These are phyloP conservation scores for Teratosphaeriaceae sp. DNA, from an alignment of 2,329 filamentous ascomycete species.

Conservation along the genomic window DNA sequence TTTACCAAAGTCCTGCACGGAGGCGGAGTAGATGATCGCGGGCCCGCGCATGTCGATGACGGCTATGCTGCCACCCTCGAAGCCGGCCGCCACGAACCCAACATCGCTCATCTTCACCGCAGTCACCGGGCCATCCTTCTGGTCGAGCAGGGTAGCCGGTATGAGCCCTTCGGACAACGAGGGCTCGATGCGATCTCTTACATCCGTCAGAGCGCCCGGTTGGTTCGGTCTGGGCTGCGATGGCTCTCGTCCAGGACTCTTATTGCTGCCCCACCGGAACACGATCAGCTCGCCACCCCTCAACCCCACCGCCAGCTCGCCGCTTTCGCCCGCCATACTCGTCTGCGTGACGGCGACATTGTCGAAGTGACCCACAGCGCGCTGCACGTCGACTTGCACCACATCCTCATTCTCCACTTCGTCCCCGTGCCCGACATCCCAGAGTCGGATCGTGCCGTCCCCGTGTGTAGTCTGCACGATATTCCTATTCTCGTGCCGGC, in stretches of 20 bases:
- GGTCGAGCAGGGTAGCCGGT: conserved; percentile 73
- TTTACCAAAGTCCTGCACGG: conserved; percentile 67
- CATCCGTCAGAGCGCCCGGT: conserved; percentile 57
- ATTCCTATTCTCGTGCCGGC: conserved; percentile 75
- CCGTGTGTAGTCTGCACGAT: conserved; percentile 82
- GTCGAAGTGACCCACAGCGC: conserved; percentile 72
- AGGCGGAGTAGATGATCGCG: conserved; percentile 69
- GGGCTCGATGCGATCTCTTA: conserved; percentile 65
- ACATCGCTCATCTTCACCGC: conserved; percentile 82
- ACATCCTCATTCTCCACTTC: conserved; percentile 81
- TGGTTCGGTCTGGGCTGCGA: conserved; percentile 42
- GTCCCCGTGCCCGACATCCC: conserved; percentile 87
- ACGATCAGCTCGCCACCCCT: conserved; percentile 76
- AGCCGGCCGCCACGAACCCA: conserved; percentile 83
- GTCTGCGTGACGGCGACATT: conserved; percentile 72
- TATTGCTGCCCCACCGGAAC: conserved; percentile 83
- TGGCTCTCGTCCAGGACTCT: conserved; percentile 59
- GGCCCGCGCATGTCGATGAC: conserved; percentile 87
- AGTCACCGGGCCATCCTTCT: conserved; percentile 74
- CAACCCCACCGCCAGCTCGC: conserved; percentile 79
- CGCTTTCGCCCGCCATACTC: conserved; percentile 71
- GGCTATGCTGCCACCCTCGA: conserved; percentile 70
- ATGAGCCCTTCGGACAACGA: conserved; percentile 71
- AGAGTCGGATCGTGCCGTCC: conserved; percentile 84
- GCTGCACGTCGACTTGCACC: conserved; percentile 79